Conservation (phyloP, 73 alveolate species). For the Paramecium octaurelia region DNA sequence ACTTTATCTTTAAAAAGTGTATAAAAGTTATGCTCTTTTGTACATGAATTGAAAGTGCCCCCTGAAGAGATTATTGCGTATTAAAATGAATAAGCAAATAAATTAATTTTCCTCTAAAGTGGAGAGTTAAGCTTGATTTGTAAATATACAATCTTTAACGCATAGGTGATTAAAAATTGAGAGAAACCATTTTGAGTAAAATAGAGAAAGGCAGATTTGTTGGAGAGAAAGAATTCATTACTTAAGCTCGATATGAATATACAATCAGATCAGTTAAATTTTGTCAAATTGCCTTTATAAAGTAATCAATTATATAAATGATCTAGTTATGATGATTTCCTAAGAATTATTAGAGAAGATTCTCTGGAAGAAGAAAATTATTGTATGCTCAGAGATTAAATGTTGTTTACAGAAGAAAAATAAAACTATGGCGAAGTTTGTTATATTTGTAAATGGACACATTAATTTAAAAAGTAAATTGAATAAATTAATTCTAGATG, state of each 20-base stretch:
- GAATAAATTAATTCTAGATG: not conserved
- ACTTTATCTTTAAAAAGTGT: not conserved
- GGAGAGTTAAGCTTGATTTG: not conserved
- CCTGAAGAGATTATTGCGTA: conserved; percentile 24
- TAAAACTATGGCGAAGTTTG: conserved; percentile 11
- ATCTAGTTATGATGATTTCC: conserved; percentile 7
- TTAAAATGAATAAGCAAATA: conserved; percentile 12
- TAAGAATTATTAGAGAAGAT: conserved; percentile 25
- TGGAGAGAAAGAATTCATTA: conserved; percentile 27
- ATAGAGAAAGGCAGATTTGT: not conserved
- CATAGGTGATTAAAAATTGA: not conserved
- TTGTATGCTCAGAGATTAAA: conserved; percentile 30
- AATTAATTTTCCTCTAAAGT: not conserved
- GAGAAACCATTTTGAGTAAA: not conserved
- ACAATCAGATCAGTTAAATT: not conserved
- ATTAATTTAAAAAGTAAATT: not conserved
- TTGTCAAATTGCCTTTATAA: not conserved
- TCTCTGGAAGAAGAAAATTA: conserved; percentile 17
- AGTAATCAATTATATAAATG: not conserved
- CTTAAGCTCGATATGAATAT: conserved; percentile 18
- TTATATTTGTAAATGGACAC: conserved; percentile 41
- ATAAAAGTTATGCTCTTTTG: not conserved
- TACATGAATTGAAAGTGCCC: not conserved
- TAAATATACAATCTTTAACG: not conserved
- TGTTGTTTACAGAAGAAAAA: conserved; percentile 19